A percentile compares a stretch with the other conserved stretches of the same genome.
Conservation (phyloP, 1,139 yeast genomes). For the Suhomyces bokatorum region DNA sequence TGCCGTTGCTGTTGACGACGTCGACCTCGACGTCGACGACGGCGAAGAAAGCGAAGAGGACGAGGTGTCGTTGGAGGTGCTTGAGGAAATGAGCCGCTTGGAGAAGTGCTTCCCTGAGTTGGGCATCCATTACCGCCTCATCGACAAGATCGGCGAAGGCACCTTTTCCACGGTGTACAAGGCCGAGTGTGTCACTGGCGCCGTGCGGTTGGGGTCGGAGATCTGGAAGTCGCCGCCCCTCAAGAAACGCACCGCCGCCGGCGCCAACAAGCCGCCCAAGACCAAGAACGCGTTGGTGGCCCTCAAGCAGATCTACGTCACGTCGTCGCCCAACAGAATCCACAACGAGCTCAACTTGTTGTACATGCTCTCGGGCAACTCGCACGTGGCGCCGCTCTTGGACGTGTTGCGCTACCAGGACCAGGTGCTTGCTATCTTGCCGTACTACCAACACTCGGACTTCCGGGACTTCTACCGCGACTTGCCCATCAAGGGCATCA, state of each 20-base stretch:
- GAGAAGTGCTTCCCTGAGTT: conserved; percentile 65
- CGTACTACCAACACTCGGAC: conserved; percentile 89
- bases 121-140: conserved; percentile 57
- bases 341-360: conserved; percentile 81
- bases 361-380: conserved; percentile 64
- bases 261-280: conserved; percentile 13
- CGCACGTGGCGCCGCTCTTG: conserved; percentile 81
- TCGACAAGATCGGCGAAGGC: conserved; percentile 93
- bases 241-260: conserved; percentile 21
- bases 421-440: conserved; percentile 89
- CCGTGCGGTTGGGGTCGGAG: conserved; percentile 39
- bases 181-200: conserved; percentile 67
- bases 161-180: conserved; percentile 90
- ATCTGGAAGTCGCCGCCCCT: conserved; percentile 51
- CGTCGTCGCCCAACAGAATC: conserved; percentile 90
- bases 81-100: conserved; percentile 66
- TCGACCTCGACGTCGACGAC: background rate
- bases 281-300: conserved; percentile 70
- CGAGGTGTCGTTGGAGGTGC: conserved; percentile 51
- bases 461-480: conserved; percentile 85
- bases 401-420: conserved; percentile 87
- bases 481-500: conserved; percentile 75
- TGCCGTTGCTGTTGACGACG: background rate
- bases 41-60: conserved; percentile 33
- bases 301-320: conserved; percentile 87